Conservation (phyloP, 2,329 filamentous ascomycete species). For the Eutypa lata region DNA sequence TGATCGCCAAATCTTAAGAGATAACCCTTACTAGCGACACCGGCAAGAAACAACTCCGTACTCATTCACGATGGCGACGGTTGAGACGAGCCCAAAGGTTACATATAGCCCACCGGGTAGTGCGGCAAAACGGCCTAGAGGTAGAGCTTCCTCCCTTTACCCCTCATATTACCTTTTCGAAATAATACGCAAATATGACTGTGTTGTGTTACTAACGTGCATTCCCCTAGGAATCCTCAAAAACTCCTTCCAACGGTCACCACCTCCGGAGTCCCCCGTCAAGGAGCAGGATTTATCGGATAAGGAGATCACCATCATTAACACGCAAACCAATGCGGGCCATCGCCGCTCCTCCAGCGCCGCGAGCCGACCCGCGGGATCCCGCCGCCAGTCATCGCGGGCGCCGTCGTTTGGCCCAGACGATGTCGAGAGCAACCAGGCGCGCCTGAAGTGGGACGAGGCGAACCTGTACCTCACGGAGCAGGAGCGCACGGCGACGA, state of each 20-base stretch:
- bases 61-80: conserved; percentile 23
- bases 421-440: conserved; percentile 58
- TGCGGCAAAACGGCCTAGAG: conserved; percentile 26
- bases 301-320: conserved; percentile 89
- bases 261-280: conserved; percentile 52
- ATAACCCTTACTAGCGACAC: no score
- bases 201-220: conserved; percentile 3
- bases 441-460: conserved; percentile 97
- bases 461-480: conserved; percentile 96
- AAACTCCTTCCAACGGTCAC: conserved; percentile 70
- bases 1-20: no score
- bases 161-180: neutral
- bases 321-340: conserved; percentile 92
- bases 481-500: conserved; percentile 89
- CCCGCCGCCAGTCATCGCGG: conserved; percentile 67
- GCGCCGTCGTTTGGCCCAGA: conserved; percentile 42
- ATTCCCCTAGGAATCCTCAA: conserved; percentile 79
- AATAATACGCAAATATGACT: no score
- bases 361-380: conserved; percentile 57
- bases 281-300: conserved; percentile 57
- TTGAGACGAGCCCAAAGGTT: conserved; percentile 23
- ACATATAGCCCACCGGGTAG: conserved; percentile 18
- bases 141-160: conserved; percentile 13
- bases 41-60: no score
- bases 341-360: conserved; percentile 79